A percentile compares a stretch with the other conserved stretches of the same genome.
phyloP scores from a whole-genome alignment of 352 stramenopile genomes.

The Phytophthora kernoviae region DNA sequence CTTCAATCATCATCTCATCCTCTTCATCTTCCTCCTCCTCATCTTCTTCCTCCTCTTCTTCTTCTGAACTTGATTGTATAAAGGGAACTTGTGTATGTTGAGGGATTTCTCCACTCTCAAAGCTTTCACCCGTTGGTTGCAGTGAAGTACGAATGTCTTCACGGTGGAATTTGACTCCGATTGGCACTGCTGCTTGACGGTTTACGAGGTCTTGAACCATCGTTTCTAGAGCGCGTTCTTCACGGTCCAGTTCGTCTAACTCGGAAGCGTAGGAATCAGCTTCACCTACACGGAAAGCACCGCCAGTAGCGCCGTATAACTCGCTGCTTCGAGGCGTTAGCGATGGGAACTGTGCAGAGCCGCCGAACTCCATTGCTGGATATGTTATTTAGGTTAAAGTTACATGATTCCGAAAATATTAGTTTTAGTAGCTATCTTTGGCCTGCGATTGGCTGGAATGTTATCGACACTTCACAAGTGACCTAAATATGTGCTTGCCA shows the following conservation, averaged over 20 bases:
- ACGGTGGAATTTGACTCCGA: slow-evolving; percentile 66
- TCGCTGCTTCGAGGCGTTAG: slow-evolving; percentile 52
- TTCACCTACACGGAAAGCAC: slow-evolving; percentile 46
- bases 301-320: slow-evolving; percentile 61
- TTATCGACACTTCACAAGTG: too few species aligned
- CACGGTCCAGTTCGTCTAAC: slow-evolving; percentile 58
- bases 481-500: too few species aligned
- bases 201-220: slow-evolving; percentile 60
- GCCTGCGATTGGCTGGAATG: too few species aligned
- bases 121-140: slow-evolving; percentile 12
- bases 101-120: neutral
- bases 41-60: slow-evolving; percentile 43
- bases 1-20: slow-evolving; percentile 40
- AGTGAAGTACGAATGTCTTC: slow-evolving; percentile 12
- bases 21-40: slow-evolving; percentile 39
- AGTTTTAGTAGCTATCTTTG: too few species aligned
- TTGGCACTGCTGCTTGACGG: slow-evolving; percentile 49
- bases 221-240: slow-evolving; percentile 58
- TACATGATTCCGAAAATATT: too few species aligned
- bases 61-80: slow-evolving; percentile 41
- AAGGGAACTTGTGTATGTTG: slow-evolving; percentile 11
- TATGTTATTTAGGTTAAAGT: too few species aligned
- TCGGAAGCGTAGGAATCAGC: slow-evolving; percentile 48
- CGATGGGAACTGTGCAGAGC: slow-evolving; percentile 33
- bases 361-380: slow-evolving; percentile 25